Percentiles rank a stretch among this genome's conserved stretches.
Evolutionary conservation across 2,329 filamentous ascomycete species (phyloP).

Genomic region (Metarhizium anisopliae): DNA sequence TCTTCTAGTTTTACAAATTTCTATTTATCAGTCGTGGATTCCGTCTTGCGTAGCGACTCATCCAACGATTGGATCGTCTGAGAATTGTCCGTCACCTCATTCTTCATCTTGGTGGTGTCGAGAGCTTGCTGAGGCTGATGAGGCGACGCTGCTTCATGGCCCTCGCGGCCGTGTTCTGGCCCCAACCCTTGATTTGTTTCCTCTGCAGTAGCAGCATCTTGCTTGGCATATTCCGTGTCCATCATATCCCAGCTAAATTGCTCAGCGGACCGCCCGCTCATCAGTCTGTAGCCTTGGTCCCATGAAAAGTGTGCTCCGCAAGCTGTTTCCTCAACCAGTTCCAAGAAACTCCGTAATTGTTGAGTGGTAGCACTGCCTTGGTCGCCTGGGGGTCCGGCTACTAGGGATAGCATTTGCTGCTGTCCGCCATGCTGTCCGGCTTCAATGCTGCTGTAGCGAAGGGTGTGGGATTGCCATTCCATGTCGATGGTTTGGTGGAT

Average conservation of each 20-base stretch:
- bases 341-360: slow-evolving; percentile 13
- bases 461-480: slow-evolving; percentile 32
- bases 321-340: slow-evolving; percentile 20
- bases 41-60: neutral
- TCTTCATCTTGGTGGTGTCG: neutral
- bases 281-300: slow-evolving; percentile 20
- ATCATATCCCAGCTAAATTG: slow-evolving; percentile 18
- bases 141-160: neutral
- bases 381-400: slow-evolving; percentile 5
- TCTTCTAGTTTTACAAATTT: neutral
- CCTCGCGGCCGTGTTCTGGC: neutral
- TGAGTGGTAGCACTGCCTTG: neutral
- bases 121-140: neutral
- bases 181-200: neutral
- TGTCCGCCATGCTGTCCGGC: slow-evolving; percentile 41
- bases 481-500: slow-evolving; percentile 37
- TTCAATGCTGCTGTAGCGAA: slow-evolving; percentile 44
- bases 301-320: slow-evolving; percentile 24
- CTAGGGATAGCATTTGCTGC: slow-evolving; percentile 39
- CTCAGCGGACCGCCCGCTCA: slow-evolving; percentile 17
- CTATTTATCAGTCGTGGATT: neutral
- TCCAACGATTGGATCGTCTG: neutral
- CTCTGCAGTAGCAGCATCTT: neutral
- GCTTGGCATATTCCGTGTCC: slow-evolving; percentile 8
- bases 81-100: neutral